These are phyloP conservation scores for Yamadazyma atmosphaerica DNA, from an alignment of 1,139 yeast genomes.

Conservation along the genomic window DNA sequence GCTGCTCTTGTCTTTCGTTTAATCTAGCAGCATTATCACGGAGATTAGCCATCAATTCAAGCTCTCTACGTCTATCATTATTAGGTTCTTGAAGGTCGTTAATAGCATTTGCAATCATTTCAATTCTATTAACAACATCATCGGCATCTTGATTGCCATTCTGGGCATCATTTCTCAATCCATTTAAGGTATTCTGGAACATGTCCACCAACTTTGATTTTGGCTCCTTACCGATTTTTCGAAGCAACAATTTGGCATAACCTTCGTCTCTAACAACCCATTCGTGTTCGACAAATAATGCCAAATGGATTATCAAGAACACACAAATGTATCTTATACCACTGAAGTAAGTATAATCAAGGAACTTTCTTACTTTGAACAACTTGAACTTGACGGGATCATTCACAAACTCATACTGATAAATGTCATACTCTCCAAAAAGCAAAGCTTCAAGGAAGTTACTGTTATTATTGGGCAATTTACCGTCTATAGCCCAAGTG, in stretches of 20 bases:
- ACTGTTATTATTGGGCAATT: slow-evolving; percentile 39
- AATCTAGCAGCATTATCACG: slow-evolving; percentile 11
- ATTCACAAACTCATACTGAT: slow-evolving; percentile 1
- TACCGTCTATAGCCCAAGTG: slow-evolving; percentile 56
- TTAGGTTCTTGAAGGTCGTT: slow-evolving; percentile 29
- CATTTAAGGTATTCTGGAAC: slow-evolving; percentile 31
- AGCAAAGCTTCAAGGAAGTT: slow-evolving; percentile 42
- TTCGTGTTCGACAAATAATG: slow-evolving; percentile 61
- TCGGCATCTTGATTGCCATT: slow-evolving; percentile 24
- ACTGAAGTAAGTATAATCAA: slow-evolving; percentile 38
- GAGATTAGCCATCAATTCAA: slow-evolving; percentile 8
- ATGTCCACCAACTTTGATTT: slow-evolving; percentile 42
- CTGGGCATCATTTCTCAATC: slow-evolving; percentile 27
- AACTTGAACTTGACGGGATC: slow-evolving; percentile 10
- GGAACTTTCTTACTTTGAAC: slow-evolving; percentile 20
- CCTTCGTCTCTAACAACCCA: slow-evolving; percentile 75
- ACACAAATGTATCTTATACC: slow-evolving; percentile 42
- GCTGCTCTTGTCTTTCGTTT: slow-evolving; percentile 8
- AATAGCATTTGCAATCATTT: slow-evolving; percentile 31
- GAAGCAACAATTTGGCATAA: slow-evolving; percentile 53
- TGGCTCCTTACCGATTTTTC: slow-evolving; percentile 59
- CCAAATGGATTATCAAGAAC: slow-evolving; percentile 43
- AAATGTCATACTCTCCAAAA: slow-evolving; percentile 40
- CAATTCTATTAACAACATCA: slow-evolving; percentile 26
- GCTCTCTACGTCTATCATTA: slow-evolving; percentile 8